Evolutionary conservation across 495 filamentous ascomycete genomes (phyloP).

Genomic region (Penicillium maclennaniae): DNA sequence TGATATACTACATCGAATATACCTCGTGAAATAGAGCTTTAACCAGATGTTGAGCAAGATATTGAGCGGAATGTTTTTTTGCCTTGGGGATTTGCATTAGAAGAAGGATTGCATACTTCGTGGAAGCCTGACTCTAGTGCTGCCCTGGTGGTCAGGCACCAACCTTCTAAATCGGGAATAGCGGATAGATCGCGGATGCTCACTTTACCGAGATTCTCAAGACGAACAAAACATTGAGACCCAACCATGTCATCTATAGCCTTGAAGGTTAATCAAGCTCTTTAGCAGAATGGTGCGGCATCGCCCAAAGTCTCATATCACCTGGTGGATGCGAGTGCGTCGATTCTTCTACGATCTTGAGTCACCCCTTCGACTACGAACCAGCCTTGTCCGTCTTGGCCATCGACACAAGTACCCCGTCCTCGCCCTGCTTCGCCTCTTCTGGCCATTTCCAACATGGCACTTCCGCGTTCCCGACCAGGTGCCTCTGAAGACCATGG

Average conservation of each 20-base stretch:
- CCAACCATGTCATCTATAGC: constrained; percentile 1
- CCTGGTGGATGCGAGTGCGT: constrained; percentile 22
- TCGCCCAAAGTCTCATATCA: constrained; percentile 13
- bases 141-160: neutral
- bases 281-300: constrained; percentile 8
- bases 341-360: constrained; percentile 18
- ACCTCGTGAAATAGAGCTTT: neutral
- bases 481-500: constrained; percentile 10
- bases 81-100: neutral
- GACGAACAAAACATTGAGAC: neutral
- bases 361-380: constrained; percentile 25
- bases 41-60: neutral
- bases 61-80: neutral
- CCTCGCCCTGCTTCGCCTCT: constrained; percentile 21
- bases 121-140: neutral
- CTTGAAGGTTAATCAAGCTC: neutral
- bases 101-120: neutral
- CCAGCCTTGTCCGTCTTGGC: constrained; percentile 21
- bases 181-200: neutral
- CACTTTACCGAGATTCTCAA: neutral
- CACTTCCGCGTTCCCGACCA: constrained; percentile 19
- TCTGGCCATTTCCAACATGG: constrained; percentile 27
- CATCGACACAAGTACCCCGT: constrained; percentile 23
- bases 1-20: too few relatives aligned
- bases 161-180: neutral